A percentile compares a stretch with the other conserved stretches of the same genome.
Conservation (phyloP, 1,284 basidiomycete genomes). For the Cutaneotrichosporon dermatis region DNA sequence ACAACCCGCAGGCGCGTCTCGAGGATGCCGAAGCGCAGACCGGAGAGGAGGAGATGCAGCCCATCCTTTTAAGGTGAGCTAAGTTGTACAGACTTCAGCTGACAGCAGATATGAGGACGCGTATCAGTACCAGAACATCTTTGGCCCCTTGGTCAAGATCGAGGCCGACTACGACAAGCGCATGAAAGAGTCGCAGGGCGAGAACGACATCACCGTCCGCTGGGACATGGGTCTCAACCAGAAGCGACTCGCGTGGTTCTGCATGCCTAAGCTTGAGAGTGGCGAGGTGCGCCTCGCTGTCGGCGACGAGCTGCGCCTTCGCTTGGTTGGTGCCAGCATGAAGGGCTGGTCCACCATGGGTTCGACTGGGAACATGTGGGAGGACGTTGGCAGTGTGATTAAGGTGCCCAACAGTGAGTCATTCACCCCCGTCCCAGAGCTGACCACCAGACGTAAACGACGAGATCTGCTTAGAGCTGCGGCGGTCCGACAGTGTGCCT, state of each 20-base stretch:
- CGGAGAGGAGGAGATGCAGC: constrained; percentile 92
- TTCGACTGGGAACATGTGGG: constrained; percentile 58
- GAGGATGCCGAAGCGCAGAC: constrained; percentile 96
- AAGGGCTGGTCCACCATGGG: constrained; percentile 54
- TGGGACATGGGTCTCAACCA: constrained; percentile 99
- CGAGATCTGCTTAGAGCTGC: constrained; percentile 91
- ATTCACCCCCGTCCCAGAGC: not conserved
- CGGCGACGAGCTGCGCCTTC: constrained; percentile 88
- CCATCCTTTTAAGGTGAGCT: constrained; percentile 66
- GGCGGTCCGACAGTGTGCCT: constrained; percentile 88
- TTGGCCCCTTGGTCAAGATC: constrained; percentile 97
- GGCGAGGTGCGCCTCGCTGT: constrained; percentile 96
- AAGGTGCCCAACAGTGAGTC: constrained; percentile 95
- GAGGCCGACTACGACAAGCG: constrained; percentile 99
- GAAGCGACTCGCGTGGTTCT: constrained; percentile 95
- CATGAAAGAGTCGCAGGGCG: constrained; percentile 96
- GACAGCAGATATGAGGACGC: constrained; percentile 80
- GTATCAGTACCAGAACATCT: constrained; percentile 99
- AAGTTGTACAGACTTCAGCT: not conserved
- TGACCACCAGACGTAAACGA: constrained; percentile 76
- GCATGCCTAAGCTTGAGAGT: constrained; percentile 92
- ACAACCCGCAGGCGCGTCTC: constrained; percentile 87
- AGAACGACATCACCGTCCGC: constrained; percentile 89
- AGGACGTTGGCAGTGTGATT: constrained; percentile 95
- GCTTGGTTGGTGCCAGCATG: constrained; percentile 71